A percentile compares a stretch with the other conserved stretches of the same genome.
Conservation (phyloP, 805 yeast species). For the Cyberlindnera bimundalis region DNA sequence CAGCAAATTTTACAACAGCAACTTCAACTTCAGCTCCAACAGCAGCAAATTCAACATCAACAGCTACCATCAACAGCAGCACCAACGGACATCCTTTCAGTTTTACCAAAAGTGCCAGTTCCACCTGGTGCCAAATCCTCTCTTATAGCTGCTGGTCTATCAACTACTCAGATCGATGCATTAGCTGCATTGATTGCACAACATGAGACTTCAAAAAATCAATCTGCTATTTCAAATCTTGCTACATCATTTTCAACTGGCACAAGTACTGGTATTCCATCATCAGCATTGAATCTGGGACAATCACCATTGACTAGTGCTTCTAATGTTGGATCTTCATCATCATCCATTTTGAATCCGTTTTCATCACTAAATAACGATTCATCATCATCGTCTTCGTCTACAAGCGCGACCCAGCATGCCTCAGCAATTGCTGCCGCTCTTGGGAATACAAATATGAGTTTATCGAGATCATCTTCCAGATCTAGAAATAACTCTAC, state of each 20-base stretch:
- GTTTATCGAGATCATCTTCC: background rate
- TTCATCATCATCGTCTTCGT: background rate
- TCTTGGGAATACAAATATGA: background rate
- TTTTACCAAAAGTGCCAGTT: slow-evolving; percentile 59
- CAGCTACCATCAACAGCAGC: slow-evolving; percentile 23
- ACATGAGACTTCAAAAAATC: slow-evolving; percentile 41
- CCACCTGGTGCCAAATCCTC: slow-evolving; percentile 72
- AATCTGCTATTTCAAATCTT: background rate
- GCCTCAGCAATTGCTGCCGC: slow-evolving; percentile 1
- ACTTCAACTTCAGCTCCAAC: slow-evolving; percentile 1
- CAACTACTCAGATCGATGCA: slow-evolving; percentile 68
- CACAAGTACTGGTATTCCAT: background rate
- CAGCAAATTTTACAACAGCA: background rate
- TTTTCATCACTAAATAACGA: background rate
- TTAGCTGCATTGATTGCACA: slow-evolving; percentile 71
- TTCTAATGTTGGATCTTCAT: background rate
- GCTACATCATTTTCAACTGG: slow-evolving; percentile 1
- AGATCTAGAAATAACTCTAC: slow-evolving; percentile 2
- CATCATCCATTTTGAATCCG: slow-evolving; percentile 1
- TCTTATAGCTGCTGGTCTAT: slow-evolving; percentile 60
- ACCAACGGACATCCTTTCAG: slow-evolving; percentile 35
- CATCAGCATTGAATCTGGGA: background rate
- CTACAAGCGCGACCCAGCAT: too few relatives aligned
- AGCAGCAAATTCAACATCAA: slow-evolving; percentile 1
- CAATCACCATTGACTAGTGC: background rate